phyloP scores from a whole-genome alignment of 148 eudicot species.

The Euryodendron excelsum region DNA sequence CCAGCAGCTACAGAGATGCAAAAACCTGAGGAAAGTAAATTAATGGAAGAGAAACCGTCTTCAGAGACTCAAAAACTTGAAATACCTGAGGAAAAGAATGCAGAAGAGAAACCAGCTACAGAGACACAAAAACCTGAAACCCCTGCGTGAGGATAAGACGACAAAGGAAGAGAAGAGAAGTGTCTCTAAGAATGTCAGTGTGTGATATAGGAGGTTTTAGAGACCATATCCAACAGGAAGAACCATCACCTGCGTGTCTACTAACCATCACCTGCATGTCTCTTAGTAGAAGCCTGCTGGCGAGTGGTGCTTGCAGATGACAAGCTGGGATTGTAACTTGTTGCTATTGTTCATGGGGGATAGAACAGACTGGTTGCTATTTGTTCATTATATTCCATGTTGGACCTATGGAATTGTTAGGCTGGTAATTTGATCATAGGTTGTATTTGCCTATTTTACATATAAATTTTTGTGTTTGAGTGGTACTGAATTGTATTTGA shows the following conservation, averaged over 20 bases:
- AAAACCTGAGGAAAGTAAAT: not conserved
- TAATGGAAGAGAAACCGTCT: not conserved
- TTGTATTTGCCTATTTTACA: not conserved
- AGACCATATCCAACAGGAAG: not conserved
- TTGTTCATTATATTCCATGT: not conserved
- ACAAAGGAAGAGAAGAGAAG: slow-evolving; percentile 5
- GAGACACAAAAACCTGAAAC: not conserved
- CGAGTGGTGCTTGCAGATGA: too few relatives aligned
- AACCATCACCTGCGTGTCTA: not conserved
- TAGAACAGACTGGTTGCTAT: not conserved
- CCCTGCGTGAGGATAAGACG: not conserved
- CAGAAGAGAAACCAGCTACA: not conserved
- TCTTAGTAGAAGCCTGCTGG: not conserved
- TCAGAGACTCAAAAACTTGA: not conserved
- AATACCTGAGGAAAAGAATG: not conserved
- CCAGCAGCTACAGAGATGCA: not conserved
- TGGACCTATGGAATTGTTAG: slow-evolving; percentile 2
- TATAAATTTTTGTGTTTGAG: not conserved
- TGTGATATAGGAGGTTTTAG: too few relatives aligned
- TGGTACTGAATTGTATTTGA: too few relatives aligned
- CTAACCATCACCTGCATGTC: too few relatives aligned
- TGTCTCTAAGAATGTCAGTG: not conserved
- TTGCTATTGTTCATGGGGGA: too few relatives aligned
- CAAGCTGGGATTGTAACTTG: too few relatives aligned
- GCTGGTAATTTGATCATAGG: not conserved